phyloP scores from a whole-genome alignment of 306 rosid genomes.

The Inga laurina region DNA sequence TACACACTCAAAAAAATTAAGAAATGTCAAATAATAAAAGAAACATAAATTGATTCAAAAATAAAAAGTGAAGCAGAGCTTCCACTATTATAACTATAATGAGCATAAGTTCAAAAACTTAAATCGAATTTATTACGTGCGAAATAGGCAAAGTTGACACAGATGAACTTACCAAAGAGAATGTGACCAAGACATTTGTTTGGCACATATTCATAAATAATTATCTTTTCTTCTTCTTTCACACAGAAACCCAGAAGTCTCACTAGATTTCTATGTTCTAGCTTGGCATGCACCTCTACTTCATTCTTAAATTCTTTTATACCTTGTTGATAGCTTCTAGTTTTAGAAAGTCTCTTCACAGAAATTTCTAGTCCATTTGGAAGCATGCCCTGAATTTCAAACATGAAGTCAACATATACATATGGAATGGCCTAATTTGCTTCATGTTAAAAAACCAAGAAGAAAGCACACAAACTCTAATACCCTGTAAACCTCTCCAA shows the following conservation, averaged over 20 bases:
- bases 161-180: constrained; percentile 40
- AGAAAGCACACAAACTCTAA: background rate
- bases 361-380: background rate
- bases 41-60: background rate
- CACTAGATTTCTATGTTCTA: constrained; percentile 55
- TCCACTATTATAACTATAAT: background rate
- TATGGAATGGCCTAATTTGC: background rate
- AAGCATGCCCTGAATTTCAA: constrained; percentile 46
- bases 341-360: background rate
- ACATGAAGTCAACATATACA: background rate
- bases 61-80: background rate
- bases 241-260: constrained; percentile 60
- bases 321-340: constrained; percentile 42
- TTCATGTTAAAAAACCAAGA: background rate
- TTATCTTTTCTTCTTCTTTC: constrained; percentile 51
- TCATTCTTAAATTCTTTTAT: constrained; percentile 57
- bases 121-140: background rate
- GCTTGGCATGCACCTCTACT: constrained; percentile 49
- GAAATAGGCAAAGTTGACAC: background rate
- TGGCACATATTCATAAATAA: constrained; percentile 55
- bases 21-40: background rate
- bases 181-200: constrained; percentile 49
- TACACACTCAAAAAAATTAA: background rate
- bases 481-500: constrained; percentile 61
- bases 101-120: background rate